These are phyloP conservation scores for Phytophthora sp. DNA, from an alignment of 352 stramenopile genomes.

Conservation along the genomic window DNA sequence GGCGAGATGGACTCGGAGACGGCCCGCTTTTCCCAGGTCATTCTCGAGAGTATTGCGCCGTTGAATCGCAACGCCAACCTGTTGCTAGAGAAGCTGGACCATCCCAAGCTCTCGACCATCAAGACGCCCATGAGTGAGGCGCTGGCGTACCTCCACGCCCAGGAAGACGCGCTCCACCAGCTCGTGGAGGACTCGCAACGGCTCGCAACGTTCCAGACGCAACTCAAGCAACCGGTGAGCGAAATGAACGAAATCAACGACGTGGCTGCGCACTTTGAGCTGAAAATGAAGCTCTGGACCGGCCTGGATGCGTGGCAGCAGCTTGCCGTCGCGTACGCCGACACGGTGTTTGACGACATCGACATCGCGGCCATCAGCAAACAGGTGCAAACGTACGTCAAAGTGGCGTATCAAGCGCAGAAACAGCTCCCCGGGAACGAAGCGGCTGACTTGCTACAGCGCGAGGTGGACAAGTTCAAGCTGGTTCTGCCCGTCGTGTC, in stretches of 20 bases:
- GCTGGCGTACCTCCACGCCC: slow-evolving; percentile 71
- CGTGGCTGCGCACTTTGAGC: slow-evolving; percentile 80
- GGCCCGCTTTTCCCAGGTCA: slow-evolving; percentile 89
- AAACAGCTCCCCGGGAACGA: slow-evolving; percentile 90
- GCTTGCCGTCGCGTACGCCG: slow-evolving; percentile 76
- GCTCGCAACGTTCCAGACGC: slow-evolving; percentile 88
- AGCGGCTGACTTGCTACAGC: slow-evolving; percentile 79
- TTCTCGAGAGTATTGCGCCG: slow-evolving; percentile 88
- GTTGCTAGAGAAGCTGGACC: slow-evolving; percentile 85
- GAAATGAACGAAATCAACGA: slow-evolving; percentile 92
- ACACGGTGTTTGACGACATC: slow-evolving; percentile 89
- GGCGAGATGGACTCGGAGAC: slow-evolving; percentile 92
- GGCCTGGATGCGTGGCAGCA: slow-evolving; percentile 86
- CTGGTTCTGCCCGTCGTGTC: slow-evolving; percentile 81
- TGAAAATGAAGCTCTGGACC: slow-evolving; percentile 93
- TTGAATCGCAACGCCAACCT: slow-evolving; percentile 71
- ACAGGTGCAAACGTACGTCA: slow-evolving; percentile 89
- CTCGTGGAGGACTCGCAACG: slow-evolving; percentile 86
- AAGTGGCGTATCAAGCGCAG: slow-evolving; percentile 86
- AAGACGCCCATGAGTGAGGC: slow-evolving; percentile 79
- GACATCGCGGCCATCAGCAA: slow-evolving; percentile 89
- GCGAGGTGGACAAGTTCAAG: slow-evolving; percentile 91
- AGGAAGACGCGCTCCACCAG: slow-evolving; percentile 74
- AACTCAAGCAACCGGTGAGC: slow-evolving; percentile 87
- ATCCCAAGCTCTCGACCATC: slow-evolving; percentile 78